Evolutionary conservation across 2,329 filamentous ascomycete species (phyloP).

Genomic region (Pseudocercospora fijiensis): DNA sequence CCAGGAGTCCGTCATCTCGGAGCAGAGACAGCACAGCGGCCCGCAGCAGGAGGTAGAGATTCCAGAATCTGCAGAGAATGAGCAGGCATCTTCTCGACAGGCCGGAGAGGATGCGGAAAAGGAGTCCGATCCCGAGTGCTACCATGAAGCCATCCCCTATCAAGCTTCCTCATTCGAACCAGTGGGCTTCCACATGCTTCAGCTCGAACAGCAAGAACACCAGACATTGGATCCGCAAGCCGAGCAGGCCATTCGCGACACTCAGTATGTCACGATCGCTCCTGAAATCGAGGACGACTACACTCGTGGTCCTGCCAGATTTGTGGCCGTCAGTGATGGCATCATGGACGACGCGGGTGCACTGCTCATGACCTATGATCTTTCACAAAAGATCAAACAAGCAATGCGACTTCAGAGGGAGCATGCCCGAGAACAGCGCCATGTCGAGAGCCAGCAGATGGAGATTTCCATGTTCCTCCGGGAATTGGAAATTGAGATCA

Average conservation of each 20-base stretch:
- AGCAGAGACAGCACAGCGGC: too few relatives aligned
- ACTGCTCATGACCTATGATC: conserved; percentile 9
- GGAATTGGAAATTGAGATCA: conserved; percentile 4
- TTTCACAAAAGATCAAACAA: conserved; percentile 8
- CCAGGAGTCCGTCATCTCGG: too few relatives aligned
- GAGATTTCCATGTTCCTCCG: conserved; percentile 7
- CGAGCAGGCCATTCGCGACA: background rate
- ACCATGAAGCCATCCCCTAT: too few relatives aligned
- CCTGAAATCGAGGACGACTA: conserved; percentile 8
- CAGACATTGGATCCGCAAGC: background rate
- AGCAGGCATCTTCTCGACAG: too few relatives aligned
- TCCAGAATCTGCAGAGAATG: too few relatives aligned
- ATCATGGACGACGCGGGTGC: background rate
- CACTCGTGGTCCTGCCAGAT: background rate
- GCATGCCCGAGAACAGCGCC: background rate
- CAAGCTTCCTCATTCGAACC: too few relatives aligned
- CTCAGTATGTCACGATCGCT: background rate
- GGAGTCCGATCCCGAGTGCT: too few relatives aligned
- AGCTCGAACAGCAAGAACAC: background rate
- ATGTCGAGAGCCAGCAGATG: background rate
- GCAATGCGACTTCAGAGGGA: background rate
- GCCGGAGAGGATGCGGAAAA: too few relatives aligned
- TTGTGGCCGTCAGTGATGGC: conserved; percentile 6
- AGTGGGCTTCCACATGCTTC: too few relatives aligned
- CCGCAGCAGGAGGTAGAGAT: background rate